Evolutionary conservation across 2,329 filamentous ascomycete species (phyloP), one percentile per base, ranked within the genome.

Genomic region (Monosporascus sp.): DNA sequence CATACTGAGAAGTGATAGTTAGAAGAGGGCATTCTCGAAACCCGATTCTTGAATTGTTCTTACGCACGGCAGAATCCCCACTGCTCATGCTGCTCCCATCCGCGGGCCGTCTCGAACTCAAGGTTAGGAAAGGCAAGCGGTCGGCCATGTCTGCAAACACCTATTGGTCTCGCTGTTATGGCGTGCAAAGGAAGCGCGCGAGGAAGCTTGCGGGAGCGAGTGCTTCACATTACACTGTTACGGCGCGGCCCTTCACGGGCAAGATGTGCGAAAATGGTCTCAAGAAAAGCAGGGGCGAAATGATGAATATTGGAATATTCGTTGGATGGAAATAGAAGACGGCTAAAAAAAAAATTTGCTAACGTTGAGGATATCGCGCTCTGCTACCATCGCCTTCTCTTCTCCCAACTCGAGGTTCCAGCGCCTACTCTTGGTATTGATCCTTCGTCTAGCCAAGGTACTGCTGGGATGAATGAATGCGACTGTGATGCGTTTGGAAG

Each of bases 51-150:
- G 52, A 57, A 46, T 55, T 56, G 51, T 60, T 50, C 59, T 50
- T 55, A 77, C 78, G 61, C 72, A 80, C 78, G 60, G 75, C 71
- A 55, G 74, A 75, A 63, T 78, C 76, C 48, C 72, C 71, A 60
- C 76, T 76, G 65, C 73, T 75, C 57, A 75, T 69, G 57, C 75
- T 77, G 62, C 69, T 70, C 31, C 68, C 71, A 58, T 78, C 74
- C 51, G 69, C 70, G 45, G 78, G 74, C 57, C 72, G 68, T 62
- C 77, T 72, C 52, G 79, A 76, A 62, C 75, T 74, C 61, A 82
- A 76, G 44, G 79, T 80, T 52, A 81, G 71, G 63, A 82, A 83
- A 17, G 78, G 74, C 55, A 72, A 70, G 46, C 72, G 68, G 52
- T 75, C 71, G 53, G 68, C 68, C 75, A 78, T 78, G 62, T 26